Evolutionary conservation across 2,329 filamentous ascomycete genomes (phyloP).

Genomic region (Pestalotiopsis sp.): DNA sequence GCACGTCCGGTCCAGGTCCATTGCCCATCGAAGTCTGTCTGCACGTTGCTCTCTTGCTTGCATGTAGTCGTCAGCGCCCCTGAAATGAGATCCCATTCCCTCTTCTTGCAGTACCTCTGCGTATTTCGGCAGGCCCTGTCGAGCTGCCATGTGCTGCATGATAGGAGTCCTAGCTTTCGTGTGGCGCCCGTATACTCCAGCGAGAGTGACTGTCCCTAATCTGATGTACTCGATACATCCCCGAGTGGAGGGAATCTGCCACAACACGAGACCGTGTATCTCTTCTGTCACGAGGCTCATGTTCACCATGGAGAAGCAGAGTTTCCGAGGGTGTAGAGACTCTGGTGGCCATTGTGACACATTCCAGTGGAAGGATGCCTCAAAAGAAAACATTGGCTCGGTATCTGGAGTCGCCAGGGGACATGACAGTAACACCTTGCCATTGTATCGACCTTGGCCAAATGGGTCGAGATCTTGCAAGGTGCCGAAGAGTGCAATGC

Average conservation of each 20-base stretch:
- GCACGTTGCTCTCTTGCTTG: not conserved
- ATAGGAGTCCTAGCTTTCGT: not conserved
- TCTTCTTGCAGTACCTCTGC: not conserved
- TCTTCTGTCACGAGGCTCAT: not conserved
- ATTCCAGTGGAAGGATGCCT: not conserved
- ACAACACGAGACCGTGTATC: not conserved
- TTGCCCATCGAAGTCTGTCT: not conserved
- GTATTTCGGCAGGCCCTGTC: not conserved
- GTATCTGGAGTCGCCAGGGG: not conserved
- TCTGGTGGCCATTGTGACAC: not conserved
- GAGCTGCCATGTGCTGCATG: not conserved
- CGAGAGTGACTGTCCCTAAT: not conserved
- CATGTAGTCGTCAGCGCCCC: not conserved
- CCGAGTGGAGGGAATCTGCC: not conserved
- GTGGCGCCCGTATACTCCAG: not conserved
- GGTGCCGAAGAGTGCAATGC: not conserved
- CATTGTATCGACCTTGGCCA: not conserved
- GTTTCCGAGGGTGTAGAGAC: not conserved
- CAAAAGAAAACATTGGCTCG: not conserved
- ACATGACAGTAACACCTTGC: not conserved
- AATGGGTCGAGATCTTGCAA: not conserved
- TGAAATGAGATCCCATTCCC: not conserved
- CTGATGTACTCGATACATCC: not conserved
- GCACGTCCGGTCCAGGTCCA: not conserved
- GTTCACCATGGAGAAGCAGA: not conserved